phyloP scores from a whole-genome alignment of 352 stramenopile species.

The Globisporangium abappressorium region DNA sequence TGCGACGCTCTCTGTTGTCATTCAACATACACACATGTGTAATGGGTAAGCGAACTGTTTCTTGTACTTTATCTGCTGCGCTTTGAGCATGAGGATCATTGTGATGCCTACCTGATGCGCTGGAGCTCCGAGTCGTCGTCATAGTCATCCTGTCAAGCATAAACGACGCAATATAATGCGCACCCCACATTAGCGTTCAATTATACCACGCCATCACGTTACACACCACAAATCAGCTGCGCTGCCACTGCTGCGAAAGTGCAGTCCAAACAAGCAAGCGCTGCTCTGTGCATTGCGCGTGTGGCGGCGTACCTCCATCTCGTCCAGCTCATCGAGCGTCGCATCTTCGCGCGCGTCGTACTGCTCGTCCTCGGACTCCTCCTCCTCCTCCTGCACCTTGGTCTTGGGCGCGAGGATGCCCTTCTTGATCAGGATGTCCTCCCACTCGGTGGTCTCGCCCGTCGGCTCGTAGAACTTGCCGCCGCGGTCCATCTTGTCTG shows the following conservation, averaged over 20 bases:
- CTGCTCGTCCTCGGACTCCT: constrained; percentile 68
- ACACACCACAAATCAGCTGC: too few relatives aligned
- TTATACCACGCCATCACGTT: too few relatives aligned
- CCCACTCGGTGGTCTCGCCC: constrained; percentile 88
- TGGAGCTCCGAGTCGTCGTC: constrained; percentile 76
- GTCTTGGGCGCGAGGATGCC: constrained; percentile 87
- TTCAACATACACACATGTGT: not conserved
- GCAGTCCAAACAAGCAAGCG: not conserved
- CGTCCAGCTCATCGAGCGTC: constrained; percentile 82
- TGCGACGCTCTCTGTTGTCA: constrained; percentile 58
- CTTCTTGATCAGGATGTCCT: constrained; percentile 89
- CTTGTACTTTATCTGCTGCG: not conserved
- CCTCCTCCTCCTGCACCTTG: constrained; percentile 78
- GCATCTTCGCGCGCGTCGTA: constrained; percentile 72
- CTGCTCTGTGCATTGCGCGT: too few relatives aligned
- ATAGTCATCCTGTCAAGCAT: constrained; percentile 62
- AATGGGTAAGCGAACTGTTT: too few relatives aligned
- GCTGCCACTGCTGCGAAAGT: too few relatives aligned
- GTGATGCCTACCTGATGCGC: constrained; percentile 48
- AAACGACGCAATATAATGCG: not conserved
- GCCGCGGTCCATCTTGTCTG: constrained; percentile 44
- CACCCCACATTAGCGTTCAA: too few relatives aligned
- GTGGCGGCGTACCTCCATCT: constrained; percentile 55
- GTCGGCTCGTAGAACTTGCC: constrained; percentile 85
- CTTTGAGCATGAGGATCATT: not conserved